These are phyloP conservation scores for Paratinospora sagittata DNA, from an alignment of 164 flowering plant genomes.

Conservation along the genomic window DNA sequence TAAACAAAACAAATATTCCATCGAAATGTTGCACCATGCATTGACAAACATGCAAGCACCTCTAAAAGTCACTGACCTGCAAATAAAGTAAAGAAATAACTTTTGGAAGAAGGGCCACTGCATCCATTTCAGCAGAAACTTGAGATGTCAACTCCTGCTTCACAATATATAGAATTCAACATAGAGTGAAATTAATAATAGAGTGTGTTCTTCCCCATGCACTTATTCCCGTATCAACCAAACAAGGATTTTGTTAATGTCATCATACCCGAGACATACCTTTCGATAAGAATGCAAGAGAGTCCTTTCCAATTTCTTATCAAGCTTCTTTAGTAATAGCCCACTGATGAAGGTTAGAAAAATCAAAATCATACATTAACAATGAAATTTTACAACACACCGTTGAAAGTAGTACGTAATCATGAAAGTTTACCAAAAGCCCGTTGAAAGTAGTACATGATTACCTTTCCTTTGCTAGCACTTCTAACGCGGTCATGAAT, in stretches of 20 bases:
- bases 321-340: slow-evolving; percentile 63
- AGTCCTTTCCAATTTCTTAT: slow-evolving; percentile 88
- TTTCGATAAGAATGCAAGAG: slow-evolving; percentile 87
- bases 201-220: neutral
- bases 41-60: neutral
- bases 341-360: slow-evolving; percentile 46
- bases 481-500: slow-evolving; percentile 58
- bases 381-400: neutral
- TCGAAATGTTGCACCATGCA: too few species aligned
- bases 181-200: neutral
- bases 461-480: slow-evolving; percentile 82
- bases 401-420: neutral
- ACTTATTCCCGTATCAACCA: neutral
- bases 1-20: neutral
- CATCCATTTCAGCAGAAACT: slow-evolving; percentile 80
- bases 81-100: slow-evolving; percentile 82
- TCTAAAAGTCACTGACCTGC: slow-evolving; percentile 47
- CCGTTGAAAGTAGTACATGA: neutral
- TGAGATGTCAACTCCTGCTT: slow-evolving; percentile 72
- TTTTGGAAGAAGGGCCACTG: slow-evolving; percentile 79
- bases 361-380: slow-evolving; percentile 6
- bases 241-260: neutral
- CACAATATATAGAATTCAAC: neutral
- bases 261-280: slow-evolving; percentile 32
- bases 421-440: slow-evolving; percentile 9